Evolutionary conservation across 2,329 filamentous ascomycete species (phyloP), one percentile per base, ranked within the genome.

Genomic region (Nannizzia gypsea): DNA sequence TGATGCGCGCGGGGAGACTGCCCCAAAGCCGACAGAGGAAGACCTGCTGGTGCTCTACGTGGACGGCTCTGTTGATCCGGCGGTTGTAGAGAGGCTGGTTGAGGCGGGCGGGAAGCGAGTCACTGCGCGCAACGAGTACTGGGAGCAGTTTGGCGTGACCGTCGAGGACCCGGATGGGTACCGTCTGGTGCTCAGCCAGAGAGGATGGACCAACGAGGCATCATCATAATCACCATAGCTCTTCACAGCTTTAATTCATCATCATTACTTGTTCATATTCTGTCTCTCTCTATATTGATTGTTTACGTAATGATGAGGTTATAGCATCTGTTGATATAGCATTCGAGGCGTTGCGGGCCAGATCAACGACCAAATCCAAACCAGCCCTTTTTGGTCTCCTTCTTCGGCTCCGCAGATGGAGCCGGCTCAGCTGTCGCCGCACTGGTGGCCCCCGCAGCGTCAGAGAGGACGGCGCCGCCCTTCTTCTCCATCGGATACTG

Each of bases 401-500:
- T 75, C 65, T 78, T 72, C 57, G 75, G 73, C 60, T 76, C 72
- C 15, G 54, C 36, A 20, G 26, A 22, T 9, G 48, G 20, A 20
- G 26, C 11, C 11, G 48, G 22, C 11, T 52, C 48, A 17, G 13
- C 22, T 22, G 9, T 24, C 48, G 15, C 66, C 31, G 31, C 31
- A 3, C 31, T 36, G 3, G 64, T 62, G 44, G 68, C 63, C 4
- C 65, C 65, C 3, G 66, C 63, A 31, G 67, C 61, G 13, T 36
- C 31, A 34, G 65, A 64, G 24, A 66, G 63, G 6, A 63, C 57
- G 6, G 63, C 57, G 50, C 59, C 60, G 59, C 52, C 64, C 60
- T 55, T 65, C 61, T 64, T 65, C 62, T 83, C 83, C 36, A 84
- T 85, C 0, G 91, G 90, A 70, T 99, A 99, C 56, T 90, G 84